Evolutionary conservation across 176 grass and related monocot genomes (phyloP).

Genomic region (Leersia perrieri): DNA sequence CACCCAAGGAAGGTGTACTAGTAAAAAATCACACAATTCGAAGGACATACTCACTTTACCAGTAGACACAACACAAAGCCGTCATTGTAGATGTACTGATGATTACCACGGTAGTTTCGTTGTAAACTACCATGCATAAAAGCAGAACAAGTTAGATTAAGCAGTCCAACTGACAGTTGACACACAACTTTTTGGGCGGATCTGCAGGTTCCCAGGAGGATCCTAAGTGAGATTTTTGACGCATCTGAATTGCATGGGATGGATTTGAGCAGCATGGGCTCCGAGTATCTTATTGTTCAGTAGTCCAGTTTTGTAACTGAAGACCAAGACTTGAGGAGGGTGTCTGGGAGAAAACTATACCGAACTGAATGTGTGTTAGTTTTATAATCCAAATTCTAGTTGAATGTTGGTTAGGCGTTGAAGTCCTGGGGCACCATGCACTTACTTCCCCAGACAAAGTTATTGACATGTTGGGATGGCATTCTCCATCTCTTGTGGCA

Average conservation of each 20-base stretch:
- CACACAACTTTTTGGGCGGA: constrained; percentile 15
- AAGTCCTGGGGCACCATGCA: background rate
- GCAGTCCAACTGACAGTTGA: constrained; percentile 21
- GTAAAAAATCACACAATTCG: background rate
- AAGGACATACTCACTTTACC: background rate
- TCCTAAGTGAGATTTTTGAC: constrained; percentile 29
- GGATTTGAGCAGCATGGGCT: constrained; percentile 5
- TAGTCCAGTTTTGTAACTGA: constrained; percentile 8
- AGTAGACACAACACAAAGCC: background rate
- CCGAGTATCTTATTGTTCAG: background rate
- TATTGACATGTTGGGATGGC: constrained; percentile 18
- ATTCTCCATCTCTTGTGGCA: background rate
- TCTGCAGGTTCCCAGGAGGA: constrained; percentile 29
- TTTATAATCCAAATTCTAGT: background rate
- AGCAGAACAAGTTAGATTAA: background rate
- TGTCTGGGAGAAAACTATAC: background rate
- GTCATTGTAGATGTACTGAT: background rate
- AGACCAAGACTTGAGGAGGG: background rate
- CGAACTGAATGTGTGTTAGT: background rate
- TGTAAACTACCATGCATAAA: background rate
- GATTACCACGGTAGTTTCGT: constrained; percentile 5
- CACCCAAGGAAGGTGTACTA: background rate
- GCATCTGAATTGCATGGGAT: background rate
- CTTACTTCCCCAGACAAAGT: constrained; percentile 11
- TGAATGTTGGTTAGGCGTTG: constrained; percentile 33